Base-by-base conservation (phyloP, 352 stramenopile genomes). In the Lagenidium giganteum region DNA sequence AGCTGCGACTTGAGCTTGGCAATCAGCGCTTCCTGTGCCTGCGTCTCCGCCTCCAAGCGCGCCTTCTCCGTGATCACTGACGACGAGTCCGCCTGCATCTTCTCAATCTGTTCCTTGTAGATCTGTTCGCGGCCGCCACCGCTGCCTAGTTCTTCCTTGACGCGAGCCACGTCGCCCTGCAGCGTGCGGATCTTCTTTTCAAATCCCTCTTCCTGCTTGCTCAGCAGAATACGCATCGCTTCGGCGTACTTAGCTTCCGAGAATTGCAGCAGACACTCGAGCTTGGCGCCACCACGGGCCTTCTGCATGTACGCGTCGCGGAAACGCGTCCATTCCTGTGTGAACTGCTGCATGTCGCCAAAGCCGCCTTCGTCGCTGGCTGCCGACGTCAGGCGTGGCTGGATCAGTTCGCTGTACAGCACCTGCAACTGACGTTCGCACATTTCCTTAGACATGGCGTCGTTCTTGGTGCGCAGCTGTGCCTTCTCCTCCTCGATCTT, bases 31-130 rank as follows among this genome's bases (percentile, higher is more conserved):
- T 67, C 60, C 51, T 92, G 71, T 9, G 76, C 58, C 48, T 94
- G 57, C 8, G 76, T 50, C 35, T 91, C 76, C 1, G 72, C 73
- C 38, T 83, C 62, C 29, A 73, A 87, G 24, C 65, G 61, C 7
- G 75, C 77, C 48, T 88, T 88, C 42, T 91, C 77, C 1, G 70
- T 86, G 66, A 85, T 54, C 29, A 88, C 74, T 35, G 85, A 59
- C 21, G 82, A 91, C 40, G 79, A 87, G 34, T 70, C 62, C 14
- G 64, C 56, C 47, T 90, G 72, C 70, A 91, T 83, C 56, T 87
- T 69, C 52, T 94, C 82, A 42, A 94, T 87, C 62, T 92, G 79
- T 54, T 90, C 76, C 48, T 83, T 81, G 64, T 88, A 89, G 53
- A 92, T 85, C 60, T 91, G 74, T 33, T 90, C 75, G 26, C 78